Base-by-base conservation (phyloP, 345 rosid species). In the Linum tenue region DNA sequence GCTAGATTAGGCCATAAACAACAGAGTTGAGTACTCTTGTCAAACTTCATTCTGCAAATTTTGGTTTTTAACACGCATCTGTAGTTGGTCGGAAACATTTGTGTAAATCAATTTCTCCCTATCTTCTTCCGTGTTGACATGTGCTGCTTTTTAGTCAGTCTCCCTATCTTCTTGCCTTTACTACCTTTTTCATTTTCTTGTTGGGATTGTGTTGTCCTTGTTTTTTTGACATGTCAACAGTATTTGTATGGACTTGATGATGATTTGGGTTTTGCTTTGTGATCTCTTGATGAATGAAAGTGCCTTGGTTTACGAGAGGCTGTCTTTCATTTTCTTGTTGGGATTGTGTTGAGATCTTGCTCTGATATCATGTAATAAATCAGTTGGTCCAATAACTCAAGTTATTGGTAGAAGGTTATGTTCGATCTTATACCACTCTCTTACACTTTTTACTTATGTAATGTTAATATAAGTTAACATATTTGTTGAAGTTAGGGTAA, bases 1-100 rank as follows among this genome's bases (percentile, higher is more conserved):
- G 97, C 80, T 91, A 9, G 96, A 86, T 72, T 90, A 83, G 75
- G 67, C 43, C 70, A 67, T 76, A 55, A 44, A 44, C 10, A 44
- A 44, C 3, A 60, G 63, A 73, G 10, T 65, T 64, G 48, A 38
- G 65, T 60, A 16, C 59, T 35, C 38, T 64, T 48, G 11, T 5
- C 7, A 64, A 36, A 12, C 31, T 60, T 60, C 60, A 39, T 55
- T 22, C 59, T 37, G 51, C 63, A 59, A 8, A 38, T 60, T 60
- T 56, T 55, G 60, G 59, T 64, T 39, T 51, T 39, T 73, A 64
- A 61, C 59, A 42, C 12, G 60, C 63, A 68, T 70, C 60, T 70
- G 65, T 71, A 56, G 59, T 67, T 55, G 71, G 65, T 60, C 60
- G 14, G 53, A 60, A 73, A 69, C 69, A 39, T 59, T 22, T 72